A percentile compares a stretch with the other conserved stretches of the same genome.
phyloP scores from a whole-genome alignment of 495 filamentous ascomycete genomes.

The Cryomyces minteri region DNA sequence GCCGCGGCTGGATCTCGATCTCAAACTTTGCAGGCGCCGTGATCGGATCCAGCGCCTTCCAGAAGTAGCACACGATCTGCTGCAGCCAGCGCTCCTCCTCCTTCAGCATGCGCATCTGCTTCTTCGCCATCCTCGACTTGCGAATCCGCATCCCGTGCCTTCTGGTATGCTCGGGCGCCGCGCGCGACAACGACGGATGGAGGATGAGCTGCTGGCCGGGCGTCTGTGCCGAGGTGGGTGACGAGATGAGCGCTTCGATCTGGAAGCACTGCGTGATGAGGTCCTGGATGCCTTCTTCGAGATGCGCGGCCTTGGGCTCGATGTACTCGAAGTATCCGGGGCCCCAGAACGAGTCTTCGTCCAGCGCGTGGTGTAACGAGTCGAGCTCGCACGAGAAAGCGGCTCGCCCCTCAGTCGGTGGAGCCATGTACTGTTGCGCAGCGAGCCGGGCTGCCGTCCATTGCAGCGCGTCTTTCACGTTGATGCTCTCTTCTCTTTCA shows the following conservation, averaged over 20 bases:
- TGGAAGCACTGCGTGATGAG: constrained; percentile 35
- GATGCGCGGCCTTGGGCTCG: constrained; percentile 28
- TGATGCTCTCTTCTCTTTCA: too few species aligned
- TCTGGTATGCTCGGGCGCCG: neutral
- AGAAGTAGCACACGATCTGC: constrained; percentile 4
- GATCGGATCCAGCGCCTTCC: neutral
- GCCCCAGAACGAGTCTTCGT: constrained; percentile 38
- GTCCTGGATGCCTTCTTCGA: constrained; percentile 33
- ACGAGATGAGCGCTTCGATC: constrained; percentile 16
- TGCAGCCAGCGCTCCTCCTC: constrained; percentile 9
- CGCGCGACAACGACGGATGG: neutral
- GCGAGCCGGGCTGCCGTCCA: too few species aligned
- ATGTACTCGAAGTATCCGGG: constrained; percentile 35
- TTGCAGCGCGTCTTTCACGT: too few species aligned
- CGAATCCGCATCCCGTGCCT: neutral
- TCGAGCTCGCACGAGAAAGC: constrained; percentile 10
- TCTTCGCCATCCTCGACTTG: constrained; percentile 5
- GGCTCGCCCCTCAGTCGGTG: too few species aligned
- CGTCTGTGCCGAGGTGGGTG: neutral
- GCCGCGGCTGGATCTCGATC: too few species aligned
- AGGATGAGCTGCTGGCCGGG: neutral
- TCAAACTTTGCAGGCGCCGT: too few species aligned
- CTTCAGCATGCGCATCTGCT: constrained; percentile 4
- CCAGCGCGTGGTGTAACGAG: constrained; percentile 32
- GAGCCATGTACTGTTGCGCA: too few species aligned